A percentile compares a stretch with the other conserved stretches of the same genome.
These are phyloP conservation scores for Dryadomyces quercus-mongolicae DNA, from an alignment of 2,329 filamentous ascomycete species.

Conservation along the genomic window DNA sequence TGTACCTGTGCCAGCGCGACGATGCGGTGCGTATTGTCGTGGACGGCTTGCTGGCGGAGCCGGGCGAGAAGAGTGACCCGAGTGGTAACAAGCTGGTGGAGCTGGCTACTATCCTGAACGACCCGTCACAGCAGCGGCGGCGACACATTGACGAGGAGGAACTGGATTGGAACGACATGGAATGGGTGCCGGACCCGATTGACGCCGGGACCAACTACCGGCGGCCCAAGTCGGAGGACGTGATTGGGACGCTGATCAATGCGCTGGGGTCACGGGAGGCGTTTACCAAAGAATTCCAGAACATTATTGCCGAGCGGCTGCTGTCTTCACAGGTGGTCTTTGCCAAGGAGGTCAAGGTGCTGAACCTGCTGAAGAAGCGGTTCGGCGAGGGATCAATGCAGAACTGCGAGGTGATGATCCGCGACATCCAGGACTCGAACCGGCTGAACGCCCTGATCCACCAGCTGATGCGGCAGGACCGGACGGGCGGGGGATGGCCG, in stretches of 20 bases:
- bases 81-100: slow-evolving; percentile 43
- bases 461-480: slow-evolving; percentile 29
- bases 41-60: slow-evolving; percentile 55
- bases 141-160: slow-evolving; percentile 51
- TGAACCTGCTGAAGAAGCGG: slow-evolving; percentile 76
- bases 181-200: slow-evolving; percentile 84
- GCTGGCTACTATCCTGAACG: slow-evolving; percentile 53
- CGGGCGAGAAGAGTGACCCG: slow-evolving; percentile 29
- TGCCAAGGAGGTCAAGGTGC: slow-evolving; percentile 67
- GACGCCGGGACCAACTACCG: slow-evolving; percentile 90
- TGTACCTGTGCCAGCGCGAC: slow-evolving; percentile 63
- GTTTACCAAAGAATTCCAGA: slow-evolving; percentile 90
- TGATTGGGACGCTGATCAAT: slow-evolving; percentile 80
- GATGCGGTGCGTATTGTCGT: slow-evolving; percentile 72
- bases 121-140: slow-evolving; percentile 41
- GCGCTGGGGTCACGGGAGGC: slow-evolving; percentile 81
- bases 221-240: slow-evolving; percentile 73
- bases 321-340: slow-evolving; percentile 55
- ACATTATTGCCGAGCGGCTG: slow-evolving; percentile 74
- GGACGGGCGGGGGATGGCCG: background rate
- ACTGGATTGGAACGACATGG: slow-evolving; percentile 83
- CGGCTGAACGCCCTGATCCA: slow-evolving; percentile 59
- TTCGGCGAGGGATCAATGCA: slow-evolving; percentile 81
- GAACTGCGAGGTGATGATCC: slow-evolving; percentile 94
- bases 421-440: slow-evolving; percentile 76